Evolutionary conservation across 192 early-diverging fungal species (phyloP).

Genomic region (Fimicolochytrium jonesii): DNA sequence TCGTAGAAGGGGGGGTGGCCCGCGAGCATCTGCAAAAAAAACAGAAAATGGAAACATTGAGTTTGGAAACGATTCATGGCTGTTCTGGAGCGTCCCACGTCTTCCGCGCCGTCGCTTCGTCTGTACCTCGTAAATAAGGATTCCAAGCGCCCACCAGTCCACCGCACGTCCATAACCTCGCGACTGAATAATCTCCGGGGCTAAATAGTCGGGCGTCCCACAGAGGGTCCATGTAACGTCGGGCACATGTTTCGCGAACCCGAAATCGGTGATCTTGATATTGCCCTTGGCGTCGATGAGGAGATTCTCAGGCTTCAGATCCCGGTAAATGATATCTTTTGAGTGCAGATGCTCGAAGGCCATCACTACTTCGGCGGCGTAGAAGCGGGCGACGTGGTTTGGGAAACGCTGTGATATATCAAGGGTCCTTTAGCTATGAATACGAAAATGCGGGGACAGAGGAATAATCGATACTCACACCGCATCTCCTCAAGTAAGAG

Average conservation of each 20-base stretch:
- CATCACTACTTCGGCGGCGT: constrained; percentile 81
- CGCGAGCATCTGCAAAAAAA: constrained; percentile 51
- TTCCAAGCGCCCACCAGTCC: constrained; percentile 63
- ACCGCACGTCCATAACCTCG: constrained; percentile 66
- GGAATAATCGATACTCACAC: too few species aligned
- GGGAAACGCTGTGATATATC: constrained; percentile 83
- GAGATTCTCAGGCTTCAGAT: constrained; percentile 73
- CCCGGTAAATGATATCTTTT: constrained; percentile 84
- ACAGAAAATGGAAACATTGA: too few species aligned
- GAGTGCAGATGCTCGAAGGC: constrained; percentile 86
- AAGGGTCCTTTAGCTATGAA: too few species aligned
- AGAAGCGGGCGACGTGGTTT: constrained; percentile 83
- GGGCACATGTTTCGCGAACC: constrained; percentile 78
- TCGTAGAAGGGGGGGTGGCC: constrained; percentile 71
- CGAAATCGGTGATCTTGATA: constrained; percentile 83
- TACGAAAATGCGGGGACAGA: too few species aligned
- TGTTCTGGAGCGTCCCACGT: too few species aligned
- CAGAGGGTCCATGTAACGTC: constrained; percentile 82
- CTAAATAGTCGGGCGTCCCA: constrained; percentile 74
- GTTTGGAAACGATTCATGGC: too few species aligned
- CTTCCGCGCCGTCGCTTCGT: too few species aligned
- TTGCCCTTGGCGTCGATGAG: constrained; percentile 72
- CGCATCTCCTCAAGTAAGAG: constrained; percentile 76
- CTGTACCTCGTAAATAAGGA: constrained; percentile 59
- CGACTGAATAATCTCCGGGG: constrained; percentile 68